A percentile compares a stretch with the other conserved stretches of the same genome.
These are phyloP conservation scores for Pseudogymnoascus sp. DNA, from an alignment of 2,329 filamentous ascomycete species.

Conservation along the genomic window DNA sequence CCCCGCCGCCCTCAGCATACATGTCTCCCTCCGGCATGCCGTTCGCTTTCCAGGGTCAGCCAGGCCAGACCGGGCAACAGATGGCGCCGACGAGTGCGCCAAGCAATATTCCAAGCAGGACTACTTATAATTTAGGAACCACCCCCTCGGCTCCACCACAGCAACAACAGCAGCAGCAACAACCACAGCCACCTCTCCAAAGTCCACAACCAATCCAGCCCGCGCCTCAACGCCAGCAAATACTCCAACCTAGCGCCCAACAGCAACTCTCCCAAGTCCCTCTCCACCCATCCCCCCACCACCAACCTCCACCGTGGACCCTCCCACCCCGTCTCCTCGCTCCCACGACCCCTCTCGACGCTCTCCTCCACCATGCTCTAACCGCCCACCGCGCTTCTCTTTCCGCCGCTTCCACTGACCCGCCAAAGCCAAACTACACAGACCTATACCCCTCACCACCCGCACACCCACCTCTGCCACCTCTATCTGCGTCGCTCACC, in stretches of 20 bases:
- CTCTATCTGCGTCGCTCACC: background rate
- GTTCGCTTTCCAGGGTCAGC: background rate
- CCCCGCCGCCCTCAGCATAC: background rate
- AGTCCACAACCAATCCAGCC: background rate
- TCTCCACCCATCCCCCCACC: background rate
- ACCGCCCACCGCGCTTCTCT: background rate
- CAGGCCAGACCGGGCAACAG: background rate
- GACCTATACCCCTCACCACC: background rate
- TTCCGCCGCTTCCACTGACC: background rate
- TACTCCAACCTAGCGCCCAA: background rate
- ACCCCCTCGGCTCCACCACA: background rate
- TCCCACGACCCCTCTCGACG: background rate
- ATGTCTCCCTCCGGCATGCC: slow-evolving; percentile 1
- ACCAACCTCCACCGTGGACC: background rate
- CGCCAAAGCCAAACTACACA: background rate
- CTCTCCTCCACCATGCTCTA: background rate
- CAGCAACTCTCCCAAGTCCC: background rate
- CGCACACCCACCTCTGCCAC: background rate
- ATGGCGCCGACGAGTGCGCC: background rate
- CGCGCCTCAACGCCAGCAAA: background rate
- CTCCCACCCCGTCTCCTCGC: background rate
- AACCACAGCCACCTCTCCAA: background rate
- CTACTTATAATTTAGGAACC: background rate
- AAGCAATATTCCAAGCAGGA: background rate
- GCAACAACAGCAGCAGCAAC: background rate